Evolutionary conservation across 148 eudicot genomes (phyloP).

Genomic region (Diospyros kaki): DNA sequence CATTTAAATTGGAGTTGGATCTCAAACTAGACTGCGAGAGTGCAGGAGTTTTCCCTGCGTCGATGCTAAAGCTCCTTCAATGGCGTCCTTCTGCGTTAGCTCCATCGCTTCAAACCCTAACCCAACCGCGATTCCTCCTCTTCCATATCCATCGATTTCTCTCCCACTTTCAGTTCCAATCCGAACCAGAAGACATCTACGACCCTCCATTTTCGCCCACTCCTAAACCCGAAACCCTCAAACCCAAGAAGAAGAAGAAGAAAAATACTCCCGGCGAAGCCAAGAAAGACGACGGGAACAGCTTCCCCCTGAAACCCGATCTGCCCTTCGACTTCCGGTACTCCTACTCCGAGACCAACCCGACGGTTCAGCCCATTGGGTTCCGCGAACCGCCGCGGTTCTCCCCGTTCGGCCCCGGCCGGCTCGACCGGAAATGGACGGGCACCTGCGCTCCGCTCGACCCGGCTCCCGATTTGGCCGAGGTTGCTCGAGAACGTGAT

Average conservation of each 20-base stretch:
- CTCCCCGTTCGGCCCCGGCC: conserved; percentile 94
- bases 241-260: background rate
- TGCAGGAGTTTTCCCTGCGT: background rate
- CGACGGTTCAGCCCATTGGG: conserved; percentile 53
- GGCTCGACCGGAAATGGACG: conserved; percentile 84
- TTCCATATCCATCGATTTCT: conserved; percentile 17
- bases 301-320: conserved; percentile 34
- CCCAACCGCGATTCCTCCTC: background rate
- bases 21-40: background rate
- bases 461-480: conserved; percentile 19
- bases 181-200: conserved; percentile 20
- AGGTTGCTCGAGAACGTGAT: conserved; percentile 30
- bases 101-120: conserved; percentile 1
- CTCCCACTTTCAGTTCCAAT: conserved; percentile 20
- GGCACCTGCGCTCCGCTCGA: conserved; percentile 67
- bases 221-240: conserved; percentile 23
- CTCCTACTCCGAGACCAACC: conserved; percentile 78
- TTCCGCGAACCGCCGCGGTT: conserved; percentile 78
- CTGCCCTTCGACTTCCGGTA: conserved; percentile 83
- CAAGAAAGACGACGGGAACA: conserved; percentile 7
- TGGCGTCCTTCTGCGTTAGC: conserved; percentile 28
- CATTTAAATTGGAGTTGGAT: no score
- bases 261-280: conserved; percentile 5
- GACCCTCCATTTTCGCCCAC: conserved; percentile 82
- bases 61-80: conserved; percentile 35